These are phyloP conservation scores for Jatropha multifida DNA, from an alignment of 441 rosid genomes.

Conservation along the genomic window DNA sequence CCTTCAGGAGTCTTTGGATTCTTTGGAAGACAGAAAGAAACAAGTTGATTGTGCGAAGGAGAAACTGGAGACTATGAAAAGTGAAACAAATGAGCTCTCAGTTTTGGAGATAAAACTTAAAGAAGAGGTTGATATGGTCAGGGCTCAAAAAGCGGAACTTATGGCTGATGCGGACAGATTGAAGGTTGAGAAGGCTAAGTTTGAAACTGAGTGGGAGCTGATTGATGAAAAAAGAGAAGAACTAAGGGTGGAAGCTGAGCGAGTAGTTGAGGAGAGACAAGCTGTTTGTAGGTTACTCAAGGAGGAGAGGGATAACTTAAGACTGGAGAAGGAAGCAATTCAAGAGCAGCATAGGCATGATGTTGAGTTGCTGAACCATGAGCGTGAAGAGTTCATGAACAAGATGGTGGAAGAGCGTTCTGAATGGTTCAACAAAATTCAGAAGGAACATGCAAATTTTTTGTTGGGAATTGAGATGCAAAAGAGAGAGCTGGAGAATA, in stretches of 20 bases:
- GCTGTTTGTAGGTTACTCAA: conserved; percentile 64
- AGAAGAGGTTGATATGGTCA: conserved; percentile 81
- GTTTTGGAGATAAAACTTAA: conserved; percentile 74
- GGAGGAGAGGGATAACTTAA: conserved; percentile 78
- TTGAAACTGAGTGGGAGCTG: conserved; percentile 94
- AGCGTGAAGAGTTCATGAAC: conserved; percentile 81
- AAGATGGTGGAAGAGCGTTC: conserved; percentile 74
- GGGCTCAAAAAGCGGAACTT: conserved; percentile 77
- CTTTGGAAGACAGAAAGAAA: conserved; percentile 66
- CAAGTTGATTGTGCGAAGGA: conserved; percentile 64
- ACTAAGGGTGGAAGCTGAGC: conserved; percentile 58
- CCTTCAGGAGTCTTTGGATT: conserved; percentile 53
- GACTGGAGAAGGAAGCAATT: conserved; percentile 64
- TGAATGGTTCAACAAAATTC: conserved; percentile 83
- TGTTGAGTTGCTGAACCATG: conserved; percentile 58
- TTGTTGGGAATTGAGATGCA: conserved; percentile 78
- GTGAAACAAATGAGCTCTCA: conserved; percentile 66
- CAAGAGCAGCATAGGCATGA: conserved; percentile 61
- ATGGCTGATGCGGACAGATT: conserved; percentile 75
- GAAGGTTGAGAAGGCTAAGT: conserved; percentile 75
- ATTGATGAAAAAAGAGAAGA: conserved; percentile 93
- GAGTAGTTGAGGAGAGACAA: conserved; percentile 56
- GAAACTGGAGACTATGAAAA: conserved; percentile 69
- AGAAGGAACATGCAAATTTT: conserved; percentile 79
- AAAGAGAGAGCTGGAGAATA: conserved; percentile 74